These are phyloP conservation scores for Ascochyta rabiei DNA, from an alignment of 2,329 filamentous ascomycete species.

Conservation along the genomic window DNA sequence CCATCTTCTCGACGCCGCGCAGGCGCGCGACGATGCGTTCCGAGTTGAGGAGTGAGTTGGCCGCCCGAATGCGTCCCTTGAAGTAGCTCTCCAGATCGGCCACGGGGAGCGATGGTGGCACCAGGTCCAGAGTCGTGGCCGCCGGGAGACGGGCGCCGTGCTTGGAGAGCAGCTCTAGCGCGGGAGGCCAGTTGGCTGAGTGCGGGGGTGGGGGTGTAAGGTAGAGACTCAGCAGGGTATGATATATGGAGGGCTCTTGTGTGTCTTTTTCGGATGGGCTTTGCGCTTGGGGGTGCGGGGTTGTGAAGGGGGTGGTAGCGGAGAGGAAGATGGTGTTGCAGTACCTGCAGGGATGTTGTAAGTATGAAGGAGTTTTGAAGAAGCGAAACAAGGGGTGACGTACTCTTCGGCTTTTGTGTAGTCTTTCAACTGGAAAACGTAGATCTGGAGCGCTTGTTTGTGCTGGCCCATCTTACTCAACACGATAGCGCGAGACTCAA, in stretches of 20 bases:
- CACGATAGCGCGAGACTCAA: conserved; percentile 86
- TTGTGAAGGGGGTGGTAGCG: conserved; percentile 38
- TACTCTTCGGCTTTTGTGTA: conserved; percentile 92
- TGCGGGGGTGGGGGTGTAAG: conserved; percentile 78
- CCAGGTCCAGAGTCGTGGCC: conserved; percentile 80
- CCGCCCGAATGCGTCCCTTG: conserved; percentile 83
- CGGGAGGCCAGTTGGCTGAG: conserved; percentile 74
- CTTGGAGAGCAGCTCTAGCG: conserved; percentile 84
- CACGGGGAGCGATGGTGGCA: conserved; percentile 80
- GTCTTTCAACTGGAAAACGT: conserved; percentile 91
- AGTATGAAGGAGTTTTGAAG: background rate
- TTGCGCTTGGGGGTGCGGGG: conserved; percentile 39
- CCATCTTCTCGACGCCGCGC: conserved; percentile 78
- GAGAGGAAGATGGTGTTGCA: conserved; percentile 83
- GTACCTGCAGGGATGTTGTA: conserved; percentile 59
- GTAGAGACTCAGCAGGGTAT: conserved; percentile 88
- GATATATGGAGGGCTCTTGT: conserved; percentile 79
- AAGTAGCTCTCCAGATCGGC: conserved; percentile 88
- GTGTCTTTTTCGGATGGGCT: conserved; percentile 51
- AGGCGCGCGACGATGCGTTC: conserved; percentile 77
- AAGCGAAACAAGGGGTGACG: background rate
- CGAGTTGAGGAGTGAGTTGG: conserved; percentile 82
- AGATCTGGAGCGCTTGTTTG: conserved; percentile 94
- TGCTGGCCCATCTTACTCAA: conserved; percentile 95
- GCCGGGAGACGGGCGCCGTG: conserved; percentile 92